Evolutionary conservation across 2,329 filamentous ascomycete genomes (phyloP).

Genomic region (Tolypocladium endophyticum): DNA sequence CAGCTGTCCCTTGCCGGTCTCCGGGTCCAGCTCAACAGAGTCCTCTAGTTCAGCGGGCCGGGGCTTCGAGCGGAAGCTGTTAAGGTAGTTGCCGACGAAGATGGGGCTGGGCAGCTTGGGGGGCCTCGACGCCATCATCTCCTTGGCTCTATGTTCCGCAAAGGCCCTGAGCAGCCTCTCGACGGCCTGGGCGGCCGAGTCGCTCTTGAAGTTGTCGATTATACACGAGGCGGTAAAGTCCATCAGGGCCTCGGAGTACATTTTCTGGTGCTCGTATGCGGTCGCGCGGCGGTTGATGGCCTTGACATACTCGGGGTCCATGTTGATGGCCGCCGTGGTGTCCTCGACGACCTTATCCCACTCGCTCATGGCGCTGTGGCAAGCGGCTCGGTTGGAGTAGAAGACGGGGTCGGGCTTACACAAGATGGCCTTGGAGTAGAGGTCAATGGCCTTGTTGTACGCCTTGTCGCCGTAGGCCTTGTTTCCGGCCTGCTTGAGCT

Average conservation of each 20-base stretch:
- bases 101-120: constrained; percentile 90
- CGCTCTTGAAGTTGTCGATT: constrained; percentile 93
- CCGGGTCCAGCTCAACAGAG: constrained; percentile 62
- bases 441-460: constrained; percentile 84
- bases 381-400: constrained; percentile 97
- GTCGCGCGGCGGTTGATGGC: constrained; percentile 93
- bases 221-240: constrained; percentile 99
- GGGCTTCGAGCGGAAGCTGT: constrained; percentile 84
- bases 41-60: constrained; percentile 77
- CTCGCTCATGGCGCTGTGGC: constrained; percentile 84
- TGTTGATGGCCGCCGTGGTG: constrained; percentile 84
- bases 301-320: constrained; percentile 95
- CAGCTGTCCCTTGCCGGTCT: constrained; percentile 75
- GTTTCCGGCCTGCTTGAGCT: constrained; percentile 92
- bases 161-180: constrained; percentile 95
- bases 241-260: constrained; percentile 86
- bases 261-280: constrained; percentile 87
- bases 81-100: constrained; percentile 96
- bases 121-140: constrained; percentile 73
- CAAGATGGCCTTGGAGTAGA: constrained; percentile 91
- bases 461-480: constrained; percentile 92
- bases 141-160: constrained; percentile 85
- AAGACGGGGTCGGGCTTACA: constrained; percentile 97
- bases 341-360: constrained; percentile 97
- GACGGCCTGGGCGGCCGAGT: constrained; percentile 76